These are phyloP conservation scores for Panaeolus cyanescens DNA, from an alignment of 768 basidiomycete genomes.

Conservation along the genomic window DNA sequence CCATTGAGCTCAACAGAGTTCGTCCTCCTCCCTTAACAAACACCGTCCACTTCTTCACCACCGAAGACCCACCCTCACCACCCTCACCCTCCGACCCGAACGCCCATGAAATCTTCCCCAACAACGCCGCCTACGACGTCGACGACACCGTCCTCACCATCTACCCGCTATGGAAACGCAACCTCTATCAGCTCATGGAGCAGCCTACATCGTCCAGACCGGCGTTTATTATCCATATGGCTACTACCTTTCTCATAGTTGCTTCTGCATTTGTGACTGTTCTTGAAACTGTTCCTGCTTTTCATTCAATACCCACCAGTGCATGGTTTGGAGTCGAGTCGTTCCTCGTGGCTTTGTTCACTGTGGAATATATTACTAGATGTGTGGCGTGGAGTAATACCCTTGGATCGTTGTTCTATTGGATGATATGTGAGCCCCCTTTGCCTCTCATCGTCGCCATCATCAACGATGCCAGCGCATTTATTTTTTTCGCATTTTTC, in stretches of 20 bases:
- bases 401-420: conserved; percentile 60
- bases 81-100: too few species aligned
- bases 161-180: conserved; percentile 60
- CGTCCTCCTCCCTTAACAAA: conserved; percentile 15
- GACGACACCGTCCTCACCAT: conserved; percentile 39
- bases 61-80: conserved; percentile 34
- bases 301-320: conserved; percentile 67
- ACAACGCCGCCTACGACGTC: conserved; percentile 13
- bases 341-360: conserved; percentile 80
- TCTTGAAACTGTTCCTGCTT: conserved; percentile 79
- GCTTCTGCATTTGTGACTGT: conserved; percentile 76
- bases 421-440: conserved; percentile 63
- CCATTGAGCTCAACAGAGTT: conserved; percentile 15
- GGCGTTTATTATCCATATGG: conserved; percentile 76
- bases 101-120: conserved; percentile 41
- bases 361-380: conserved; percentile 78
- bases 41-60: conserved; percentile 23
- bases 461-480: background rate
- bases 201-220: conserved; percentile 74
- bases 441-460: background rate
- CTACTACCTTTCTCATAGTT: conserved; percentile 71
- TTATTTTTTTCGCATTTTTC: background rate
- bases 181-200: conserved; percentile 73
- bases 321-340: conserved; percentile 91
- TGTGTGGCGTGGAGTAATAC: conserved; percentile 75